phyloP scores from a whole-genome alignment of 2,329 filamentous ascomycete species.

The Pseudophaeomoniella oleicola region DNA sequence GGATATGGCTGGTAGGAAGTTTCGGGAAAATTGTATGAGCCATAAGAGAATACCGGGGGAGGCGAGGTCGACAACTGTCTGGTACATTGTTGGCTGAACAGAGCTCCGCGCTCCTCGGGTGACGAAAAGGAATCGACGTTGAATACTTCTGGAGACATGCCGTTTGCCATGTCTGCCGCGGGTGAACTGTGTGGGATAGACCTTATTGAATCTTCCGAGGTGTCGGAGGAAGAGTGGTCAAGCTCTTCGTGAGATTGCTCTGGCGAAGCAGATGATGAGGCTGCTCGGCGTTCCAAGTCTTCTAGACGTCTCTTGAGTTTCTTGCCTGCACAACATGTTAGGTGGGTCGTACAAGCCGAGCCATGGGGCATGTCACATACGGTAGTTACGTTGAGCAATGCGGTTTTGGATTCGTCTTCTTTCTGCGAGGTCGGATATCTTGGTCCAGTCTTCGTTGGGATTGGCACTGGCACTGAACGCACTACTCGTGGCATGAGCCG shows the following conservation, averaged over 20 bases:
- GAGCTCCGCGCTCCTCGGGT: slow-evolving; percentile 32
- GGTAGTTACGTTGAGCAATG: slow-evolving; percentile 95
- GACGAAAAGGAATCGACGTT: slow-evolving; percentile 19
- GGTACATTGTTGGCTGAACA: slow-evolving; percentile 45
- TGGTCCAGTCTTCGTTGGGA: slow-evolving; percentile 96
- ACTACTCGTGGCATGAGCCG: slow-evolving; percentile 66
- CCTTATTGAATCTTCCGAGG: slow-evolving; percentile 12
- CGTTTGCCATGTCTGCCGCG: slow-evolving; percentile 15
- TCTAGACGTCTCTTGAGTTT: slow-evolving; percentile 54
- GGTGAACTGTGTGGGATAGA: slow-evolving; percentile 8
- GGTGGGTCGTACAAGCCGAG: slow-evolving; percentile 10
- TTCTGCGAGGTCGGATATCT: slow-evolving; percentile 94
- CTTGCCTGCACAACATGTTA: slow-evolving; percentile 27
- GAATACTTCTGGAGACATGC: slow-evolving; percentile 15
- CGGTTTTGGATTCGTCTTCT: slow-evolving; percentile 90
- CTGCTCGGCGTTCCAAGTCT: slow-evolving; percentile 47
- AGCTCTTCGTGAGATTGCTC: slow-evolving; percentile 43
- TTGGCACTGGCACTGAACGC: slow-evolving; percentile 91
- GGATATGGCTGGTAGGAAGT: slow-evolving; percentile 21
- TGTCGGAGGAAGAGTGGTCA: slow-evolving; percentile 17
- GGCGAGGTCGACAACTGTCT: slow-evolving; percentile 45
- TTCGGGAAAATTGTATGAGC: slow-evolving; percentile 31
- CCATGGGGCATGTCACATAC: slow-evolving; percentile 48
- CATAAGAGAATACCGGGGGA: slow-evolving; percentile 40
- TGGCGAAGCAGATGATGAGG: slow-evolving; percentile 45